These are phyloP conservation scores for Capsicum pubescens DNA, from an alignment of 257 asterid genomes.

Conservation along the genomic window DNA sequence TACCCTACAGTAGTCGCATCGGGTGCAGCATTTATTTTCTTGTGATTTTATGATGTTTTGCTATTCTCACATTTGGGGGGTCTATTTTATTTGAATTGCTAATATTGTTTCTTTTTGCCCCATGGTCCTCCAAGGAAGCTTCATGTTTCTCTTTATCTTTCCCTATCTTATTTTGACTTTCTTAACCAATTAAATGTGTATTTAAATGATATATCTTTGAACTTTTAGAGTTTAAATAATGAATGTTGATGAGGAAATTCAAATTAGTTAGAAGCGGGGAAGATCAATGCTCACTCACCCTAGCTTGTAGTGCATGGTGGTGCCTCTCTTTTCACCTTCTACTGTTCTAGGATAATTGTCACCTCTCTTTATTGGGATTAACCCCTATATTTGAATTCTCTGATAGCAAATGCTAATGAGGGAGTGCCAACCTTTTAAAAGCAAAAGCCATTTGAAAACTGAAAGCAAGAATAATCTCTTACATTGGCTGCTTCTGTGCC, in stretches of 20 bases:
- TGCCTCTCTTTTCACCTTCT: neutral
- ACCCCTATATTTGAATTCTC: neutral
- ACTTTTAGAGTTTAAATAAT: neutral
- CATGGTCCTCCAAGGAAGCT: neutral
- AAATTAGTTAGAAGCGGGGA: neutral
- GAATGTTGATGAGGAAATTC: neutral
- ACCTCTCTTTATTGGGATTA: constrained; percentile 2
- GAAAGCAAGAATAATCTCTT: neutral
- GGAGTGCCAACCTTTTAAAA: neutral
- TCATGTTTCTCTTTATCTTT: neutral
- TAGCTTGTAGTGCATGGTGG: neutral
- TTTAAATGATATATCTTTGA: neutral
- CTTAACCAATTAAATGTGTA: neutral
- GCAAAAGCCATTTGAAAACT: constrained; percentile 4
- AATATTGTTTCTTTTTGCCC: neutral
- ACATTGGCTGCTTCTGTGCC: neutral
- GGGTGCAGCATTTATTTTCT: neutral
- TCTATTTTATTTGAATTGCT: neutral
- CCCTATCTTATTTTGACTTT: neutral
- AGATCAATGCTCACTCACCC: neutral
- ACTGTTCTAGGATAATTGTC: neutral
- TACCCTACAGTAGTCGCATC: neutral
- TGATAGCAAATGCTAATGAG: neutral
- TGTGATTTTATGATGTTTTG: neutral
- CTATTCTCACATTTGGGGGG: neutral